Evolutionary conservation across 805 yeast species (phyloP), one percentile per base, ranked within the genome.

Genomic region (Wickerhamiella australiensis): DNA sequence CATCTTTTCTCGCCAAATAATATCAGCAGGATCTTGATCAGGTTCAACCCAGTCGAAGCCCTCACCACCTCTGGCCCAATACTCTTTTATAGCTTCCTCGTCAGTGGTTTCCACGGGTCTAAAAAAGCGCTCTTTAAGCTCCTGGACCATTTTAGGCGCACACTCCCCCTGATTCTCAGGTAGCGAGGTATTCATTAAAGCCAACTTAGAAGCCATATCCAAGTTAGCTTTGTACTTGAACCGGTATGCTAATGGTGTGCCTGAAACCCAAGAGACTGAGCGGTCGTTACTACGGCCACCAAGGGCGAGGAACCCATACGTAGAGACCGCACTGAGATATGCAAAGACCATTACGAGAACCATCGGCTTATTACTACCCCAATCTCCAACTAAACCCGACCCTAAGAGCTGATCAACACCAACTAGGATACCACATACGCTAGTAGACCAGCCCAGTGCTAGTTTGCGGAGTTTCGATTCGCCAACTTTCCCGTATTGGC

Each of bases 21-120:
- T 52, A 18, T 80, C 86, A 0, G 92, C 94, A 0, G 95, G 95
- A 60, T 85, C 95, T 59, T 82, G 82, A 61, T 85, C 95, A 0
- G 94, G 94, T 60, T 85, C 95, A 11, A 76, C 80, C 95, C 95
- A 85, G 53, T 80, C 84, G 60, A 83, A 85, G 12, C 86, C 87
- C 49, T 81, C 88, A 26, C 95, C 95, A 6, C 85, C 84, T 38
- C 82, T 73, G 60, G 84, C 77, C 95, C 95, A 85, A 65, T 84
- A 85, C 57, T 86, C 94, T 59, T 84, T 82, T 56, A 85, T 57
- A 68, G 78, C 71, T 43, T 76, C 61, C 53, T 85, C 94, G 52
- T 77, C 80, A 50, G 79, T 77, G 43, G 82, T 78, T 56, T 77
- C 68, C 5, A 65, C 62, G 25, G 68, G 62, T 17, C 68, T 56